These are phyloP conservation scores for Carallia brachiata DNA, from an alignment of 345 rosid genomes.

Conservation along the genomic window DNA sequence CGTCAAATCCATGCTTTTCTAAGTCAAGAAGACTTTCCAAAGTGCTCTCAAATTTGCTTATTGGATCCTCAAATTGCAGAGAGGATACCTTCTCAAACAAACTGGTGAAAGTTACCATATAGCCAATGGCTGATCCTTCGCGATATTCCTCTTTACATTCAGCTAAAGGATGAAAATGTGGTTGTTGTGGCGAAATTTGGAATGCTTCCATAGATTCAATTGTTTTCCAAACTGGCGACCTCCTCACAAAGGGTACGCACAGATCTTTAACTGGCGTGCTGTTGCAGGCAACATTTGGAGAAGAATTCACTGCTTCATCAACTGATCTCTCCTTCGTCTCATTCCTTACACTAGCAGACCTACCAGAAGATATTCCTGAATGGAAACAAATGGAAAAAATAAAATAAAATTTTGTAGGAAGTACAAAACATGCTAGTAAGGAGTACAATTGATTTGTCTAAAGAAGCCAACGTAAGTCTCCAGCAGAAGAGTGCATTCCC, in stretches of 20 bases:
- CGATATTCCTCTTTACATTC: conserved; percentile 18
- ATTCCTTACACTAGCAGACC: not conserved
- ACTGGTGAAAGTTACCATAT: conserved; percentile 36
- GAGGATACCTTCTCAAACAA: conserved; percentile 22
- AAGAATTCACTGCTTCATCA: not conserved
- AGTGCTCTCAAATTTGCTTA: conserved; percentile 6
- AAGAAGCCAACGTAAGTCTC: conserved; percentile 2
- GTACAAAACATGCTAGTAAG: not conserved
- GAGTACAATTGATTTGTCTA: not conserved
- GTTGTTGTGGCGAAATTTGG: conserved; percentile 30
- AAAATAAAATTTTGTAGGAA: not conserved
- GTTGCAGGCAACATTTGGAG: not conserved
- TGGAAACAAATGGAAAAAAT: not conserved
- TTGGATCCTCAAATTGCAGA: conserved; percentile 19
- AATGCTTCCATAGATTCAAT: conserved; percentile 35
- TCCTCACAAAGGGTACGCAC: conserved; percentile 19
- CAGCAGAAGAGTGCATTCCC: not conserved
- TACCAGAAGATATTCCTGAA: not conserved
- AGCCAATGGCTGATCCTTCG: conserved; percentile 38
- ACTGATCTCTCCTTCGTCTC: not conserved
- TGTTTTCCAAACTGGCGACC: conserved; percentile 21
- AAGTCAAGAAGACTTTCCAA: conserved; percentile 26
- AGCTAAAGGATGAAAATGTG: conserved; percentile 37
- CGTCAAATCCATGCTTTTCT: conserved; percentile 35
- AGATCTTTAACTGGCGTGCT: not conserved